These are phyloP conservation scores for Endothia cerciana DNA, from an alignment of 2,329 filamentous ascomycete species.

Conservation along the genomic window DNA sequence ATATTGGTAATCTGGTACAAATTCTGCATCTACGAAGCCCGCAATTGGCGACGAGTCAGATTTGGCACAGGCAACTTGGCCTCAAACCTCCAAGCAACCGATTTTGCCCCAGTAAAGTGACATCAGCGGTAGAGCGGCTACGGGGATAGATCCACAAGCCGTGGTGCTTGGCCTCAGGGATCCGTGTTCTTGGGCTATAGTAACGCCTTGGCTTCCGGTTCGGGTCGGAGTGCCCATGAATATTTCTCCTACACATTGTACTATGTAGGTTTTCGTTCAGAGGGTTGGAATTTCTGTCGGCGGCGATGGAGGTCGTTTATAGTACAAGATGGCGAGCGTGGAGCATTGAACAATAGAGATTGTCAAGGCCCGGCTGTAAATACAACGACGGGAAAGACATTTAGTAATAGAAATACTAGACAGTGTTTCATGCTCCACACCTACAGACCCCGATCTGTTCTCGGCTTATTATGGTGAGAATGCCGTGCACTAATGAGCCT, in stretches of 20 bases:
- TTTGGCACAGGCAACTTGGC: constrained; percentile 1
- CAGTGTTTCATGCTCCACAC: constrained; percentile 13
- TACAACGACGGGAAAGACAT: neutral
- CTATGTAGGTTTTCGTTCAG: neutral
- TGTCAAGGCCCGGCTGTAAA: neutral
- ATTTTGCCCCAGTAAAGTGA: constrained; percentile 15
- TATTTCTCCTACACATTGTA: neutral
- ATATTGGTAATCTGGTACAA: constrained; percentile 6
- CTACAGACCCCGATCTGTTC: neutral
- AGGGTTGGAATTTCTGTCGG: neutral
- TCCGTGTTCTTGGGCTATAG: neutral
- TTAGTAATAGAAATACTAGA: constrained; percentile 11
- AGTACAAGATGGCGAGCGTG: neutral
- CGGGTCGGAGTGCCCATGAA: neutral
- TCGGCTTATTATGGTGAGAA: neutral
- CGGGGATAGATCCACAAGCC: constrained; percentile 8
- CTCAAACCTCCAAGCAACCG: neutral
- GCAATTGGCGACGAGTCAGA: constrained; percentile 16
- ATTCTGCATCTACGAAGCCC: constrained; percentile 8
- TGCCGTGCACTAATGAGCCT: neutral
- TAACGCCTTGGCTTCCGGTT: neutral
- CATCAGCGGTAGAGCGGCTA: neutral
- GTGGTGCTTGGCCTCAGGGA: constrained; percentile 7
- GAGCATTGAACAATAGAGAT: neutral
- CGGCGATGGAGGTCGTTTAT: neutral